Percentiles rank a stretch among this genome's conserved stretches.
Conservation (phyloP, 352 stramenopile species). For the Phytophthora kernoviae region DNA sequence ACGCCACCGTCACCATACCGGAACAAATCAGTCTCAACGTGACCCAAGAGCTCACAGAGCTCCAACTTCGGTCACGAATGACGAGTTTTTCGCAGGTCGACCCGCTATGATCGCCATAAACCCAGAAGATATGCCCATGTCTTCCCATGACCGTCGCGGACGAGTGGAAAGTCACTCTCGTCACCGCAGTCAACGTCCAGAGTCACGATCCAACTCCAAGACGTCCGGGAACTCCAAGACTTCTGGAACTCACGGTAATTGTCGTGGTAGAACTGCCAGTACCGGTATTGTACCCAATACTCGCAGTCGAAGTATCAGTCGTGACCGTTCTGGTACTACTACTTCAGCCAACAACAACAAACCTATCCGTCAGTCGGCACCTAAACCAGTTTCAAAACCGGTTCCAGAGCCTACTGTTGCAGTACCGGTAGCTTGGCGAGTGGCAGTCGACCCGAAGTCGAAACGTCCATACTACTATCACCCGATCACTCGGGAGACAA, state of each 20-base stretch:
- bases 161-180: slow-evolving; percentile 8
- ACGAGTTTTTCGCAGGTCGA: slow-evolving; percentile 28
- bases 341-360: slow-evolving; percentile 4
- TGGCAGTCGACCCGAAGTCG: slow-evolving; percentile 80
- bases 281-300: slow-evolving; percentile 2
- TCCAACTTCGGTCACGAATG: slow-evolving; percentile 3
- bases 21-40: slow-evolving; percentile 1
- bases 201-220: no score
- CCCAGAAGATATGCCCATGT: slow-evolving; percentile 31
- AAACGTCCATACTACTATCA: slow-evolving; percentile 98
- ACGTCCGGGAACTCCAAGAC: slow-evolving; percentile 13
- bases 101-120: slow-evolving; percentile 36
- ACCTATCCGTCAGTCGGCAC: slow-evolving; percentile 1
- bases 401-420: slow-evolving; percentile 2
- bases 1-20: slow-evolving; percentile 11
- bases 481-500: slow-evolving; percentile 93
- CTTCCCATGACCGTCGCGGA: slow-evolving; percentile 6
- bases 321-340: slow-evolving; percentile 13
- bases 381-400: neutral
- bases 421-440: slow-evolving; percentile 66
- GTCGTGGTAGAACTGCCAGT: slow-evolving; percentile 11
- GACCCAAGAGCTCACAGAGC: slow-evolving; percentile 1
- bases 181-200: slow-evolving; percentile 13
- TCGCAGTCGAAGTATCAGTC: slow-evolving; percentile 18
- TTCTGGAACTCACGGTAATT: slow-evolving; percentile 8